These are phyloP conservation scores for Yamadazyma trypodendri DNA, from an alignment of 1,139 yeast species.

Conservation along the genomic window DNA sequence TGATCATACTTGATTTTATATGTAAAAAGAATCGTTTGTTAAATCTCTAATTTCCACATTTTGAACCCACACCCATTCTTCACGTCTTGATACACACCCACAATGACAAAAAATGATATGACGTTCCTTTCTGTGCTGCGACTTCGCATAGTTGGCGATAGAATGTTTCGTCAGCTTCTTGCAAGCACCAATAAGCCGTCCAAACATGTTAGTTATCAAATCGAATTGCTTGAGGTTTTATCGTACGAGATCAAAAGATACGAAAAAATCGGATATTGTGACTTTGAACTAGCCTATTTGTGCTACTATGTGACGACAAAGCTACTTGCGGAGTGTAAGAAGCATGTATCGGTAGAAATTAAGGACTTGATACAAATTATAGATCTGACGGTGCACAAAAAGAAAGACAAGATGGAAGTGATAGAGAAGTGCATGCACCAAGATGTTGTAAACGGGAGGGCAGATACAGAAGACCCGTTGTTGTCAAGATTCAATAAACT, in stretches of 20 bases:
- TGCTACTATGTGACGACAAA: constrained; percentile 20
- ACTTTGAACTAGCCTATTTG: constrained; percentile 37
- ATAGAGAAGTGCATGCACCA: constrained; percentile 6
- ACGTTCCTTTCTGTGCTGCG: constrained; percentile 3
- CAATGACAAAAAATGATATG: constrained; percentile 8
- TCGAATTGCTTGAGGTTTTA: constrained; percentile 36
- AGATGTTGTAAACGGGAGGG: not conserved
- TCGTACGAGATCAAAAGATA: constrained; percentile 29
- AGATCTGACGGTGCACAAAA: constrained; percentile 23
- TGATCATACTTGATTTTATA: constrained; percentile 1
- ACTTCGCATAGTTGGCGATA: not conserved
- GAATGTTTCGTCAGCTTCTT: constrained; percentile 8
- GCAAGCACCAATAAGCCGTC: constrained; percentile 12
- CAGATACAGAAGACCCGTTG: constrained; percentile 19
- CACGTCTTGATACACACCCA: not conserved
- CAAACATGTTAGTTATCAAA: constrained; percentile 25
- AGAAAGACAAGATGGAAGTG: constrained; percentile 12
- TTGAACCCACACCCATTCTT: not conserved
- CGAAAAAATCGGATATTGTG: constrained; percentile 34
- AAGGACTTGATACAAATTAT: constrained; percentile 22
- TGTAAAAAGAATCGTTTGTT: too few relatives aligned
- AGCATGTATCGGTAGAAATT: constrained; percentile 15
- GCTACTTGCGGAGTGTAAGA: constrained; percentile 17
- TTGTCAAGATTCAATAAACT: constrained; percentile 21
- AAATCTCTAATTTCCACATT: too few relatives aligned